Conservation (phyloP, 2,329 filamentous ascomycete genomes). For the Arachnopeziza araneosa region DNA sequence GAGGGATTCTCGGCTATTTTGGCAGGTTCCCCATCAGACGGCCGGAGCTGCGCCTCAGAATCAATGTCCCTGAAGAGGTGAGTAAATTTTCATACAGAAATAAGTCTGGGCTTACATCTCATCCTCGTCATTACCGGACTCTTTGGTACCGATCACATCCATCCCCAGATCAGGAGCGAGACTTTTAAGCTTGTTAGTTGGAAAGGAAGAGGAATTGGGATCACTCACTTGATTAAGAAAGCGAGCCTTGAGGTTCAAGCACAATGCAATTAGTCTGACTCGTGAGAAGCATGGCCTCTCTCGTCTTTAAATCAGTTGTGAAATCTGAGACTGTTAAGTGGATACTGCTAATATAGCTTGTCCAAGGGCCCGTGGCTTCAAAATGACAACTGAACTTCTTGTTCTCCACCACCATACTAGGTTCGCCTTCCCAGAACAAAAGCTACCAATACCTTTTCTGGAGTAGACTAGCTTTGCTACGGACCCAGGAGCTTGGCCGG, state of each 20-base stretch:
- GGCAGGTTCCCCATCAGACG: not conserved
- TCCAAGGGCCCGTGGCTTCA: not conserved
- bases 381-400: not conserved
- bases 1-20: not conserved
- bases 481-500: not conserved
- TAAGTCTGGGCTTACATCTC: constrained; percentile 13
- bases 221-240: not conserved
- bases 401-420: not conserved
- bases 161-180: not conserved
- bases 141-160: not conserved
- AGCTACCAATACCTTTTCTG: not conserved
- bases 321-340: not conserved
- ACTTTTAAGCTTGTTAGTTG: not conserved
- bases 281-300: not conserved
- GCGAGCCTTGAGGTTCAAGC: not conserved
- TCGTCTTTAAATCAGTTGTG: not conserved
- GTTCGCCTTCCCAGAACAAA: not conserved
- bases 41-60: not conserved
- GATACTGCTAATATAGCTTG: not conserved
- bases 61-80: constrained; percentile 13
- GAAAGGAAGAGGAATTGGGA: not conserved
- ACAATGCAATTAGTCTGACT: not conserved
- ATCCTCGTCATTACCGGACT: constrained; percentile 6
- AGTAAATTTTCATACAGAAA: not conserved
- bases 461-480: not conserved